These are phyloP conservation scores for Sordaria brevicollis DNA, from an alignment of 495 filamentous ascomycete genomes.

Conservation along the genomic window DNA sequence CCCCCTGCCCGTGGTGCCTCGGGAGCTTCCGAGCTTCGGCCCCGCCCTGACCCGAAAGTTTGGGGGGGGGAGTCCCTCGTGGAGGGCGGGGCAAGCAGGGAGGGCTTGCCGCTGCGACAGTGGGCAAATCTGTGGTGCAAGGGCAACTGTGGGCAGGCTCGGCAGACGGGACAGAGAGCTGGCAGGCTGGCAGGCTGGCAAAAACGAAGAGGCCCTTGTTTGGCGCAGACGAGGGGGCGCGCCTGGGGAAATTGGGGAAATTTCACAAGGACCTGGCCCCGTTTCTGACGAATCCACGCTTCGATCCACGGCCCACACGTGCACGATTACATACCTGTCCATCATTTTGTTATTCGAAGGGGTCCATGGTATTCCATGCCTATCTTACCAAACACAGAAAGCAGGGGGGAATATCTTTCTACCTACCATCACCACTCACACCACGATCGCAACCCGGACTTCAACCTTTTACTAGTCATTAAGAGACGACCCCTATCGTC, in stretches of 20 bases:
- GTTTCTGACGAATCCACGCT: background rate
- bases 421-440: too few relatives aligned
- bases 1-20: background rate
- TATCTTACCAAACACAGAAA: background rate
- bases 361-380: background rate
- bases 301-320: background rate
- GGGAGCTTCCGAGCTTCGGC: background rate
- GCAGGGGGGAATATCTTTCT: background rate
- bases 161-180: too few relatives aligned
- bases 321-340: background rate
- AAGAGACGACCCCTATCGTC: background rate
- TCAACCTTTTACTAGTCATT: background rate
- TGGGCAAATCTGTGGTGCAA: background rate
- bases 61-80: background rate
- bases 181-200: too few relatives aligned
- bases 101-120: background rate
- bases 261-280: background rate
- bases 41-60: background rate
- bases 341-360: background rate
- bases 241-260: background rate
- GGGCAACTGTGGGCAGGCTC: background rate
- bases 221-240: background rate
- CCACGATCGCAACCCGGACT: background rate
- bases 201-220: background rate
- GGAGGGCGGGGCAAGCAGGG: background rate